Evolutionary conservation across 306 rosid species (phyloP).

Genomic region (Gastrolobium bilobum): DNA sequence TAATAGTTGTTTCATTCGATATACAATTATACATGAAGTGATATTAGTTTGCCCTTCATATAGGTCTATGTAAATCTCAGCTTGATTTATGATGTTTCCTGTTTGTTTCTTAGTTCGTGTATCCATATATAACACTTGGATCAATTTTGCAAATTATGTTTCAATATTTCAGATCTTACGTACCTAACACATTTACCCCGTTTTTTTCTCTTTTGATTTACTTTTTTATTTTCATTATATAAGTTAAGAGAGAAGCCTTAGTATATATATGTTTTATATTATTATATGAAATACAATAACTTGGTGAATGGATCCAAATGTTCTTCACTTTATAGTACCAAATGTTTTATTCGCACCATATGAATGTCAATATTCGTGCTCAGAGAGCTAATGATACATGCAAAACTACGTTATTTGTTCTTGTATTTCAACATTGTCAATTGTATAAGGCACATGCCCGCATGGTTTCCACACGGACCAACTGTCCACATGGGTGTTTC

Average conservation of each 20-base stretch:
- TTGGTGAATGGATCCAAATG: too few species aligned
- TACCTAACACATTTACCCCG: neutral
- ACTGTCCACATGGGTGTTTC: too few species aligned
- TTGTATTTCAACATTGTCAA: too few species aligned
- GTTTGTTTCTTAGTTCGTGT: neutral
- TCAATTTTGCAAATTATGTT: neutral
- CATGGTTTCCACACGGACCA: too few species aligned
- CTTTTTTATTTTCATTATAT: constrained; percentile 25
- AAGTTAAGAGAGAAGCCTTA: constrained; percentile 22
- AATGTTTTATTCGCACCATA: too few species aligned
- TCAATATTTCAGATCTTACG: constrained; percentile 33
- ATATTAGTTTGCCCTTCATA: neutral
- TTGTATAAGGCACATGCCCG: too few species aligned
- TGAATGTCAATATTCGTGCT: neutral
- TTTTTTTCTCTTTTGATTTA: neutral
- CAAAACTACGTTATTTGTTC: neutral
- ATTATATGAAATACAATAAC: too few species aligned
- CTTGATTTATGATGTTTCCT: neutral
- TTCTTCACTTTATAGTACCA: too few species aligned
- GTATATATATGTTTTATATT: constrained; percentile 18
- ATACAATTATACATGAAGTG: too few species aligned
- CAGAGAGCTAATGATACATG: too few species aligned
- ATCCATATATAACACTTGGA: neutral
- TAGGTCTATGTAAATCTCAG: neutral
- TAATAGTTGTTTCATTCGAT: constrained; percentile 10